A percentile compares a stretch with the other conserved stretches of the same genome.
These are phyloP conservation scores for Auricularia heimuer DNA, from an alignment of 768 basidiomycete genomes.

Conservation along the genomic window DNA sequence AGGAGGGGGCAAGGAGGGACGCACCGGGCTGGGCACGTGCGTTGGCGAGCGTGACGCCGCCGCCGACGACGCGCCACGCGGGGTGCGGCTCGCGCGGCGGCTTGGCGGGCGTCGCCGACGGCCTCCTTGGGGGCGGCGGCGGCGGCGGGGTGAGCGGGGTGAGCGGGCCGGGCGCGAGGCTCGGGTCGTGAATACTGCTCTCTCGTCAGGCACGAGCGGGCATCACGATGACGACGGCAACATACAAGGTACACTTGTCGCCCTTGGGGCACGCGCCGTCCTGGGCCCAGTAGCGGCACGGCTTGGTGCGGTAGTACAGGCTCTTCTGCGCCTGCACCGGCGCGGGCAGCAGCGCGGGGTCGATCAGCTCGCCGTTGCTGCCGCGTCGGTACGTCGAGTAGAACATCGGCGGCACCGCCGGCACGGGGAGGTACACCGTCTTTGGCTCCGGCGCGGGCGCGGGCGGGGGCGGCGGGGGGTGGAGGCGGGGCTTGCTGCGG, in stretches of 20 bases:
- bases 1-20: too few species aligned
- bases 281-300: slow-evolving; percentile 44
- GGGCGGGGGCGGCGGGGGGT: background rate
- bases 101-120: slow-evolving; percentile 19
- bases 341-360: background rate
- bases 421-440: background rate
- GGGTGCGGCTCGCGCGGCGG: slow-evolving; percentile 44
- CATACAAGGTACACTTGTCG: slow-evolving; percentile 51
- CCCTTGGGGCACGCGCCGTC: slow-evolving; percentile 44
- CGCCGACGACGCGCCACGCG: slow-evolving; percentile 71
- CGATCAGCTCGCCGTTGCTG: background rate
- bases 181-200: background rate
- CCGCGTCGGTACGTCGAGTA: slow-evolving; percentile 1
- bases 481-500: background rate
- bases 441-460: background rate
- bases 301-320: slow-evolving; percentile 28
- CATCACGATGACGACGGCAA: background rate
- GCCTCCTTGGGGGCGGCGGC: background rate
- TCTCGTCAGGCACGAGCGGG: background rate
- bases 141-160: slow-evolving; percentile 6
- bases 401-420: background rate
- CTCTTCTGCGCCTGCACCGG: slow-evolving; percentile 1
- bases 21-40: too few species aligned
- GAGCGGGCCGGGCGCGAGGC: slow-evolving; percentile 5
- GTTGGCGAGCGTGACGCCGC: slow-evolving; percentile 54